These are phyloP conservation scores for Linnemannia hyalina DNA, from an alignment of 192 early-diverging fungal species.

Conservation along the genomic window DNA sequence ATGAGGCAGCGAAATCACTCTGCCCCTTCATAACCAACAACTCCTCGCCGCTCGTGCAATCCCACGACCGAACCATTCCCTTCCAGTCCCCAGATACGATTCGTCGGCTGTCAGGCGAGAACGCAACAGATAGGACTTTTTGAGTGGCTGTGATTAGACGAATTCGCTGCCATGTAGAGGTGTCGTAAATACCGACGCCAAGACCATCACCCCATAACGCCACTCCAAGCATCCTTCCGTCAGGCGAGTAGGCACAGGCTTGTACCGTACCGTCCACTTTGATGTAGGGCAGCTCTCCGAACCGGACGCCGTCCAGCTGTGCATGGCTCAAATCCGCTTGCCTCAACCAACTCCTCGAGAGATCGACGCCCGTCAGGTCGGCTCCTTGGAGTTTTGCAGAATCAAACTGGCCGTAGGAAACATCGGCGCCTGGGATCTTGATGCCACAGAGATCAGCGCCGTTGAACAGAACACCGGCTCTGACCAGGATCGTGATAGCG, in stretches of 20 bases:
- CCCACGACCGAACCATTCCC: background rate
- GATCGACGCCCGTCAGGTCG: background rate
- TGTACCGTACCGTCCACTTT: background rate
- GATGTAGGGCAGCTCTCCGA: background rate
- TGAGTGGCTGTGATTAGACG: no score
- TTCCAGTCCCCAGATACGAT: background rate
- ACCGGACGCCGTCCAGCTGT: background rate
- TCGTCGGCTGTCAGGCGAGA: background rate
- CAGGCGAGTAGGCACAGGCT: constrained; percentile 4
- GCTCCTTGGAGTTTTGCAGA: background rate
- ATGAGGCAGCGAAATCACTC: no score
- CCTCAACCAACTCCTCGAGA: background rate
- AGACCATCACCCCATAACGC: background rate
- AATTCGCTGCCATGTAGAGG: background rate
- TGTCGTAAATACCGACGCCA: background rate
- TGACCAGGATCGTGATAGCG: constrained; percentile 9
- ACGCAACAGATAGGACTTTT: background rate
- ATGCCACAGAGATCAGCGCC: background rate
- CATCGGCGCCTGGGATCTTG: background rate
- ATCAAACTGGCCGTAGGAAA: background rate
- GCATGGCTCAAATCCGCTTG: background rate
- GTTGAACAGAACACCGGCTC: background rate
- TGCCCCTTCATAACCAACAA: no score
- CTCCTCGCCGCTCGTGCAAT: background rate
- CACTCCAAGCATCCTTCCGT: background rate